Base-by-base conservation (phyloP, 208 protist genomes). In the Wallacemonas sp. region DNA sequence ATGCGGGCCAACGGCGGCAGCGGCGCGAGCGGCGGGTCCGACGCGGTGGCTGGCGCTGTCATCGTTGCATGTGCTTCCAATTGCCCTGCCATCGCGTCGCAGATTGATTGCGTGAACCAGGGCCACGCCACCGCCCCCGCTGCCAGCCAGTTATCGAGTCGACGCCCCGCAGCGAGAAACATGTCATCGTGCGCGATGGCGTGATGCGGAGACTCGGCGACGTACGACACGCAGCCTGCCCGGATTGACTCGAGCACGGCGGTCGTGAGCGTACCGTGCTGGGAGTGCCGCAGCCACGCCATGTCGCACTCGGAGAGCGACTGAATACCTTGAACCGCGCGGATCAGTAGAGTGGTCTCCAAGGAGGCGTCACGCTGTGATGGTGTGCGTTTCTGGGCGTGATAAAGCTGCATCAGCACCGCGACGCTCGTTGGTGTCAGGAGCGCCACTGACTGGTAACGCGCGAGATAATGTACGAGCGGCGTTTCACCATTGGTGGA, bases 201-300 rank as follows among this genome's bases (percentile, higher is more conserved):
- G 23, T 66, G 14, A 49, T 70, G 54, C 62, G 71, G 14, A 32
- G 19, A 30, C 17, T 67, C 33, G 26, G 57, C 11, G 1, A 83
- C 68, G 64, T 76, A 83, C 4, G 6, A 11, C 14, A 72, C 19
- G 68, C 77, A 83, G 26, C 70, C 76, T 16, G 27, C 36, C 36
- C n/a, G n/a, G n/a, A n/a, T n/a, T n/a, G n/a, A n/a, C n/a, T n/a
- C n/a, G n/a, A n/a, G n/a, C n/a, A n/a, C n/a, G n/a, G n/a, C n/a
- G n/a, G n/a, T n/a, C n/a, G n/a, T n/a, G n/a, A n/a, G n/a, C n/a
- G n/a, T n/a, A n/a, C n/a, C n/a, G n/a, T n/a, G n/a, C n/a, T n/a
- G n/a, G n/a, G n/a, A n/a, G n/a, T n/a, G n/a, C n/a, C 2, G 33
- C 39, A 49, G 14, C 52, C 30, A 39, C 6, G 32, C n/a, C 14